These are phyloP conservation scores for Hymenoscyphus repandus DNA, from an alignment of 2,329 filamentous ascomycete genomes.

Conservation along the genomic window DNA sequence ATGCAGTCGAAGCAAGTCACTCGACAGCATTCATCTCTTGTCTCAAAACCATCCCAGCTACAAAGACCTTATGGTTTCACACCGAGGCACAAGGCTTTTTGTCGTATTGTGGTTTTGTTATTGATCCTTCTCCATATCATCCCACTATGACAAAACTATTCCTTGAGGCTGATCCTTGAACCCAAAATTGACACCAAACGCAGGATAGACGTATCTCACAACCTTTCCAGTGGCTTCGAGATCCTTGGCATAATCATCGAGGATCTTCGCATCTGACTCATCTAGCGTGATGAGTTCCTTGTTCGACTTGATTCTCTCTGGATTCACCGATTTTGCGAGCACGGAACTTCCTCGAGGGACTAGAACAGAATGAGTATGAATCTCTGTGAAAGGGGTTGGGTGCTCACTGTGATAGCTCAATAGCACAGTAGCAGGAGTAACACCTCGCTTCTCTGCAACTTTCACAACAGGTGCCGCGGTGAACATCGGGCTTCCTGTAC, in stretches of 20 bases:
- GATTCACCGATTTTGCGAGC: conserved; percentile 67
- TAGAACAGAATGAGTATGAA: conserved; percentile 28
- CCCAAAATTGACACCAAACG: conserved; percentile 63
- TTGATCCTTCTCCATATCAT: too few relatives aligned
- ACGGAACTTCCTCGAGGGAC: conserved; percentile 66
- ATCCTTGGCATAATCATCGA: conserved; percentile 49
- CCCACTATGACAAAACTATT: not conserved
- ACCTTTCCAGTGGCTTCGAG: conserved; percentile 45
- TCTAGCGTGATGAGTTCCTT: conserved; percentile 61
- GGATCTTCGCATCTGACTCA: conserved; percentile 52
- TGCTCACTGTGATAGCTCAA: conserved; percentile 67
- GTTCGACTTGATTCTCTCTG: conserved; percentile 65
- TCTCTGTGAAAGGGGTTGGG: not conserved
- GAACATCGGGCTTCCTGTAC: conserved; percentile 40
- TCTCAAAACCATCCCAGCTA: too few relatives aligned
- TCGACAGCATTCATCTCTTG: too few relatives aligned
- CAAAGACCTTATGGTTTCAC: too few relatives aligned
- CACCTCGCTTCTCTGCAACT: conserved; percentile 58
- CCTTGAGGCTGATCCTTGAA: conserved; percentile 52
- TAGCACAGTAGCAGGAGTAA: conserved; percentile 57
- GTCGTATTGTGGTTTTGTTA: too few relatives aligned
- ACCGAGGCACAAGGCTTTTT: too few relatives aligned
- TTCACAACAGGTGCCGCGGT: conserved; percentile 55
- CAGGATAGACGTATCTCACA: conserved; percentile 61
- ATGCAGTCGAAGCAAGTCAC: too few relatives aligned